A percentile compares a stretch with the other conserved stretches of the same genome.
Evolutionary conservation across 73 alveolate genomes (phyloP).

Genomic region (Effrenium voratum): DNA sequence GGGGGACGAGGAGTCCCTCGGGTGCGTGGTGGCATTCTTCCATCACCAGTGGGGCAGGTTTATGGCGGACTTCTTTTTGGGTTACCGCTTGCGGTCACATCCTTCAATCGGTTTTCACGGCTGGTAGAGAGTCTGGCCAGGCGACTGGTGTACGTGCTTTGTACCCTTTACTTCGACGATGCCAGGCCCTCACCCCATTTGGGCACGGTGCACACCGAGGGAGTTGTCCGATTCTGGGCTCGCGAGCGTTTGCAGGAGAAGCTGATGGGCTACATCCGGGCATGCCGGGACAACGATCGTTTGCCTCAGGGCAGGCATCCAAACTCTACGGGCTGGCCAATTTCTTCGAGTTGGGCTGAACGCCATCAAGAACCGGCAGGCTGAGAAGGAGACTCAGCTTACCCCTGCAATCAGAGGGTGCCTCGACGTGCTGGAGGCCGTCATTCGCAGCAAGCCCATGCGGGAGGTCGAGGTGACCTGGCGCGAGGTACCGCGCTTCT

Average conservation of each 20-base stretch:
- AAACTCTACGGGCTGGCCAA: not conserved
- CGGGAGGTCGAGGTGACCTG: not conserved
- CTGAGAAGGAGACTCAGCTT: not conserved
- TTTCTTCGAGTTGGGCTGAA: not conserved
- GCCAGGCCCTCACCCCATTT: not conserved
- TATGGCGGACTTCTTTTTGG: not conserved
- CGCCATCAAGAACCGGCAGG: not conserved
- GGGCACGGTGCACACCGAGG: not conserved
- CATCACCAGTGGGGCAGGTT: not conserved
- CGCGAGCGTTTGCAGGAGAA: not conserved
- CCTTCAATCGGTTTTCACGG: not conserved
- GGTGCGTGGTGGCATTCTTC: not conserved
- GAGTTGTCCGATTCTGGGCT: not conserved
- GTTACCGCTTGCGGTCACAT: not conserved
- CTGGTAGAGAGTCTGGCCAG: not conserved
- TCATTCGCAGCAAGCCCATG: not conserved
- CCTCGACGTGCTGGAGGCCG: not conserved
- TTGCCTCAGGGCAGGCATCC: not conserved
- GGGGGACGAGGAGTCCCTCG: not conserved
- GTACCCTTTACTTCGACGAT: not conserved
- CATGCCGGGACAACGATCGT: too few species aligned
- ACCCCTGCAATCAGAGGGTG: not conserved
- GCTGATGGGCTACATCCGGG: not conserved
- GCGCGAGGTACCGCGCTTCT: not conserved
- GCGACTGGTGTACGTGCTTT: not conserved